These are phyloP conservation scores for Fraxinus albicans DNA, from an alignment of 305 asterid genomes.

Conservation along the genomic window DNA sequence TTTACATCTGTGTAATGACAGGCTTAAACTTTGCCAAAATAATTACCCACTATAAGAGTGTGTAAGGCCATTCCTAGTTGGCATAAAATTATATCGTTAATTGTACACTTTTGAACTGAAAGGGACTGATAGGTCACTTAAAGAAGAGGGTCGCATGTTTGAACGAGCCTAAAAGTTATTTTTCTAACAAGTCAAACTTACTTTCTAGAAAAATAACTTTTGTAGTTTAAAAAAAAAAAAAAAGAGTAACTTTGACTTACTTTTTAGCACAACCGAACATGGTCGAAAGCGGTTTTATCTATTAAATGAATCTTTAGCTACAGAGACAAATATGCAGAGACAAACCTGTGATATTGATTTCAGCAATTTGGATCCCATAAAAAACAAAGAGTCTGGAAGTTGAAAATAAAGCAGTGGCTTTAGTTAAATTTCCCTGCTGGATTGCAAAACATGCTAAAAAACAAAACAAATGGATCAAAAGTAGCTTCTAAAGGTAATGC, in stretches of 20 bases:
- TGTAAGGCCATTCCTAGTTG: not conserved
- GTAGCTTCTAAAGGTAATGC: constrained; percentile 29
- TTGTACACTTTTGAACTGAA: not conserved
- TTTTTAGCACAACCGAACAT: not conserved
- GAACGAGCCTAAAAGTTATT: not conserved
- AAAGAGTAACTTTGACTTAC: not conserved
- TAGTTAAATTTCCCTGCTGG: constrained; percentile 21
- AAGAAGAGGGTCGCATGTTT: not conserved
- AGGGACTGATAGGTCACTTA: not conserved
- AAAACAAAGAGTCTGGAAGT: constrained; percentile 74
- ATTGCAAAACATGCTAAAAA: constrained; percentile 20
- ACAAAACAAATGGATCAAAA: constrained; percentile 13
- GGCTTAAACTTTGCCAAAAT: not conserved
- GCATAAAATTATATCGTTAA: not conserved
- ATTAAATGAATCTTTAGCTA: not conserved
- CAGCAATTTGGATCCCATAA: constrained; percentile 87
- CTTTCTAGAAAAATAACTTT: not conserved
- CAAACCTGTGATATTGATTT: constrained; percentile 93
- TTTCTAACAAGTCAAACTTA: not conserved
- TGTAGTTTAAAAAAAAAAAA: not conserved
- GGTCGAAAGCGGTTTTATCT: not conserved
- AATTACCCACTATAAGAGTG: not conserved
- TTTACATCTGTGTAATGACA: not conserved
- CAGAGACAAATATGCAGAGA: constrained; percentile 23
- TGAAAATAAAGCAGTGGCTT: constrained; percentile 4